Base-by-base conservation (phyloP, 345 rosid species). In the Citrus sinensis region DNA sequence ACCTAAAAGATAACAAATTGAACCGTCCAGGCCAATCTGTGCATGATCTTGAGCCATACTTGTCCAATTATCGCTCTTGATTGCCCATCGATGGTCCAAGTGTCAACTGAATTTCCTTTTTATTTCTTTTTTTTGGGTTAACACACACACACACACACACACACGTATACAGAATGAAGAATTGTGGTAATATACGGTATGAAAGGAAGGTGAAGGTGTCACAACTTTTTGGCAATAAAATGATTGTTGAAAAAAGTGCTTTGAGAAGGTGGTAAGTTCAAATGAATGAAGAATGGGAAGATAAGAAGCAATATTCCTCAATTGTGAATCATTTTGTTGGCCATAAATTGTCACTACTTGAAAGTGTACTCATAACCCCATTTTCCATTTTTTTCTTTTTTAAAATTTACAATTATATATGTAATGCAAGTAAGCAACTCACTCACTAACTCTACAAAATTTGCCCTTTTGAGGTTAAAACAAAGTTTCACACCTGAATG, bases 281-380 rank as follows among this genome's bases (percentile, higher is more conserved):
- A 64, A 29, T 51, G n/a, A 78, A 65, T 70, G 82, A 54, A 54
- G 19, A 79, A 78, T 58, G 78, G 78, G 76, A 84, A 89, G 86
- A 88, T 85, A 85, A 86, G 92, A 85, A 85, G 83, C 84, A 83
- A 89, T 68, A 86, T 87, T 82, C 86, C 85, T 87, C 85, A 67
- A 80, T 59, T 70, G 72, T 78, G 79, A 77, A 94, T 94, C 83
- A 94, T 94, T 79, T 84, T 91, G 97, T 90, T 94, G 87, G 97
- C 98, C 98, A 92, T 86, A 86, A 80, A 69, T 82, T 70, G 67
- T 74, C 87, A 81, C 79, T 51, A 51, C 78, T 70, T 46, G 78
- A 86, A 84, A 85, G 85, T 80, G 86, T 76, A 87, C 83, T 87
- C 87, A 83, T 82, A 59, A 34, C 80, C 78, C 80, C 77, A 71